Conservation (phyloP, 345 rosid genomes). For the Brassica incana region DNA sequence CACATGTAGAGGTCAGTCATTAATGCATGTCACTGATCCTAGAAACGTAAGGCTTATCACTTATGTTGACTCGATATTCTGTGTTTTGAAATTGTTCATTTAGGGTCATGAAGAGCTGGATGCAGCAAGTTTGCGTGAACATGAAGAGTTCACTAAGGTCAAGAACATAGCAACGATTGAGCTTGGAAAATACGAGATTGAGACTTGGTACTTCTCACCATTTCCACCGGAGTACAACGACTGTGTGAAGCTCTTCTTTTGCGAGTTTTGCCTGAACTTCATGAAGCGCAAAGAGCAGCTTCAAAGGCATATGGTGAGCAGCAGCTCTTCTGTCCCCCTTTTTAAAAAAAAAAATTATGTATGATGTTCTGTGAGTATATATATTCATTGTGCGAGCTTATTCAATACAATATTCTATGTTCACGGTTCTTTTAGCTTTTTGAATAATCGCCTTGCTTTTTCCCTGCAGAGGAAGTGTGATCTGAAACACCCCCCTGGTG, state of each 20-base stretch:
- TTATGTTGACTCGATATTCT: background rate
- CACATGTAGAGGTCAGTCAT: constrained; percentile 76
- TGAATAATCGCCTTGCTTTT: constrained; percentile 1
- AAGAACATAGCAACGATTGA: constrained; percentile 95
- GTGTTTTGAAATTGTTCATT: constrained; percentile 1
- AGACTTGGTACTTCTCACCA: constrained; percentile 99
- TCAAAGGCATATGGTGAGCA: constrained; percentile 97
- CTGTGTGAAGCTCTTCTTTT: constrained; percentile 80
- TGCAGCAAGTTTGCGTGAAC: constrained; percentile 97
- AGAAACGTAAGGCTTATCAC: background rate
- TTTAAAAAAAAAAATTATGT: background rate
- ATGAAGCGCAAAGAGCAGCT: constrained; percentile 98
- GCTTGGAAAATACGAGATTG: constrained; percentile 97
- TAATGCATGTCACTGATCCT: background rate
- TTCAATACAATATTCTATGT: background rate
- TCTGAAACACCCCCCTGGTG: constrained; percentile 97
- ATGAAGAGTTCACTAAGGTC: constrained; percentile 95
- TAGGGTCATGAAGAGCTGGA: constrained; percentile 99
- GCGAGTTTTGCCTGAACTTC: constrained; percentile 96
- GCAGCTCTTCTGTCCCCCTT: background rate
- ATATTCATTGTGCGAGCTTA: background rate
- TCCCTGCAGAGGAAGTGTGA: constrained; percentile 79
- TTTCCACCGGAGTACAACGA: constrained; percentile 97
- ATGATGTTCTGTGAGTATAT: background rate
- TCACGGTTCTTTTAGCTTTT: background rate